Conservation (phyloP, 2,329 filamentous ascomycete genomes). For the Neofusicoccum cordaticola region DNA sequence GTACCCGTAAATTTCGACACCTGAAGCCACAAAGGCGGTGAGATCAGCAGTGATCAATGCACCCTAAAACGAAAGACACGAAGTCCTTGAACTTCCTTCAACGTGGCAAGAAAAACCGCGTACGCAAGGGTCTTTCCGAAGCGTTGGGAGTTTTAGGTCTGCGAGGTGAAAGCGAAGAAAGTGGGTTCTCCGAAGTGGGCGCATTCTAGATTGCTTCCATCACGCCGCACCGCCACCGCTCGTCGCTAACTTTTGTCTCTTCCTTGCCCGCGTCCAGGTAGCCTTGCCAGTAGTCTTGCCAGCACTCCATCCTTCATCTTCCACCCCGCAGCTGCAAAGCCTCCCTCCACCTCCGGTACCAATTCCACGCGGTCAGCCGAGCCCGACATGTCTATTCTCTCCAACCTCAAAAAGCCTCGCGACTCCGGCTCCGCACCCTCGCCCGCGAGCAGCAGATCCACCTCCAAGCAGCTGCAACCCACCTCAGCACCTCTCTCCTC, state of each 20-base stretch:
- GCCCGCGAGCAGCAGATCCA: constrained; percentile 7
- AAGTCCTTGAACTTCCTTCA: constrained; percentile 1
- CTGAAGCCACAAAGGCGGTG: constrained; percentile 16
- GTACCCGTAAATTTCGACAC: constrained; percentile 9
- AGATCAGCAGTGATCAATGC: constrained; percentile 19
- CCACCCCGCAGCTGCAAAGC: constrained; percentile 1
- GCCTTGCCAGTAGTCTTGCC: not conserved
- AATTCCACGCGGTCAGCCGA: constrained; percentile 10
- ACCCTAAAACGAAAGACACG: constrained; percentile 18
- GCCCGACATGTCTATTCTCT: constrained; percentile 17
- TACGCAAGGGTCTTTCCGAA: constrained; percentile 17
- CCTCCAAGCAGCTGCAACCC: not conserved
- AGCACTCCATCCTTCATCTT: constrained; percentile 11
- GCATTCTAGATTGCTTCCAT: constrained; percentile 17
- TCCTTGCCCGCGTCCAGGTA: constrained; percentile 3
- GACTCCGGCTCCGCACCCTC: constrained; percentile 12
- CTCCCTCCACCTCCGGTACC: not conserved
- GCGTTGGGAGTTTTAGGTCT: constrained; percentile 16
- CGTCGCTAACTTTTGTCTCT: constrained; percentile 12
- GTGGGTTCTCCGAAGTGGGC: constrained; percentile 7
- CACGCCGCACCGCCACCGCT: constrained; percentile 12
- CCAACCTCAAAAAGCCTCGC: constrained; percentile 14
- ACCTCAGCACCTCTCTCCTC: constrained; percentile 1
- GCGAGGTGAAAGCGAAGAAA: constrained; percentile 16
- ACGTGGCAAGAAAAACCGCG: constrained; percentile 17